Percentiles rank a stretch among this genome's conserved stretches.
These are phyloP conservation scores for Aristolochia californica DNA, from an alignment of 164 flowering plant species.

Conservation along the genomic window DNA sequence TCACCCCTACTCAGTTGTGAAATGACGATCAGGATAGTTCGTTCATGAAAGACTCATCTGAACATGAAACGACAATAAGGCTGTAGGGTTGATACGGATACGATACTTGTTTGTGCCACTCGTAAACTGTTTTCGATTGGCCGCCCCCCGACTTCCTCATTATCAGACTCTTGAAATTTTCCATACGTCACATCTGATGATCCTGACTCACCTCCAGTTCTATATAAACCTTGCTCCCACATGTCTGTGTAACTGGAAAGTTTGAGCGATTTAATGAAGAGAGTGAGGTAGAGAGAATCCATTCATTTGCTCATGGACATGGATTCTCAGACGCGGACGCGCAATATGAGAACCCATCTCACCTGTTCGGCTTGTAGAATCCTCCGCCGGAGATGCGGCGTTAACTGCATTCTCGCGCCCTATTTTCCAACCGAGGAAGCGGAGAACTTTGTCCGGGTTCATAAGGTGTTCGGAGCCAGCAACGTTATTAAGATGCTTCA, in stretches of 20 bases:
- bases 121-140: slow-evolving; percentile 1
- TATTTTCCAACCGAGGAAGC: slow-evolving; percentile 31
- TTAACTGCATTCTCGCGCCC: slow-evolving; percentile 31
- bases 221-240: no score
- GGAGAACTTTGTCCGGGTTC: slow-evolving; percentile 32
- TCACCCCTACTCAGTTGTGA: no score
- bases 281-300: no score
- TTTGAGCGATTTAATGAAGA: no score
- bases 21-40: no score
- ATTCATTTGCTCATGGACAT: neutral
- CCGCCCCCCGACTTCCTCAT: slow-evolving; percentile 1
- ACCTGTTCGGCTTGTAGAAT: slow-evolving; percentile 45
- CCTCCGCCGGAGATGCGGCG: slow-evolving; percentile 35
- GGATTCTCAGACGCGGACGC: slow-evolving; percentile 5
- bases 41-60: no score
- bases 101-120: neutral
- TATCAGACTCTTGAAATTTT: neutral
- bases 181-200: no score
- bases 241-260: no score
- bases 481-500: slow-evolving; percentile 41
- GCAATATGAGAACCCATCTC: slow-evolving; percentile 5
- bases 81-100: neutral
- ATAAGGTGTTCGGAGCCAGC: slow-evolving; percentile 51
- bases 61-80: no score
- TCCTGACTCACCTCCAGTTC: no score